Evolutionary conservation across 2,329 filamentous ascomycete genomes (phyloP), one percentile per base, ranked within the genome.

Genomic region (Beauveria varroae): DNA sequence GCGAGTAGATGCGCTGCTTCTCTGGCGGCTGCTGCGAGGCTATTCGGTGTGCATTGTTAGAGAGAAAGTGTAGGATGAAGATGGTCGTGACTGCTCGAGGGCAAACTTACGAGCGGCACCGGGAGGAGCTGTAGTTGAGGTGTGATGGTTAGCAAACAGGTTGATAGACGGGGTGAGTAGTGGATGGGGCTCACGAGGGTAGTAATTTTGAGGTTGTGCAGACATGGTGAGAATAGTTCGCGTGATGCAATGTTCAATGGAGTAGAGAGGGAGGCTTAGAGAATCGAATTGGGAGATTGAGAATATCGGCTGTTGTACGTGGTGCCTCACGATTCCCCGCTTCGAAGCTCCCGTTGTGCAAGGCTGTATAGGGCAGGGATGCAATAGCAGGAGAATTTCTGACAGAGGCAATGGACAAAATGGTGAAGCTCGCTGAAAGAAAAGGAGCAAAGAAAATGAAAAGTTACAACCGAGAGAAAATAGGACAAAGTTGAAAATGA

Each of bases 161-260:
- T 10, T 20, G 44, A 18, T 18, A 22, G 37, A 41, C 7, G 34
- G 26, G 43, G 30, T 2, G 28, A 34, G 12, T 16, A 37, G 4
- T 14, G n/a, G 30, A 57, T 8, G 43, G 55, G 53, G 37, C 77
- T 68, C 70, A 80, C 79, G 79, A 63, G 79, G 78, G 68, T 80
- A 81, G 66, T 76, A 81, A 61, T 76, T 74, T 56, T 72, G 63
- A 28, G 62, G 68, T 47, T 73, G 71, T 58, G 69, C 70, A 62
- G 77, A 76, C 74, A 80, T 79, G 40, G 7, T 44, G 53, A 55
- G 10, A 22, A 16, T 16, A 55, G 10, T 28, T 5, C 4, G 34
- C 40, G 28, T 5, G 53, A n/a, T 14, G 18, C 37, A 28, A 20
- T 20, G n/a, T 2, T 34, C 18, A 44, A 20, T 55, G 22, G 16